Conservation (phyloP, 2,329 filamentous ascomycete species). For the Cladosporium cucumerinum region DNA sequence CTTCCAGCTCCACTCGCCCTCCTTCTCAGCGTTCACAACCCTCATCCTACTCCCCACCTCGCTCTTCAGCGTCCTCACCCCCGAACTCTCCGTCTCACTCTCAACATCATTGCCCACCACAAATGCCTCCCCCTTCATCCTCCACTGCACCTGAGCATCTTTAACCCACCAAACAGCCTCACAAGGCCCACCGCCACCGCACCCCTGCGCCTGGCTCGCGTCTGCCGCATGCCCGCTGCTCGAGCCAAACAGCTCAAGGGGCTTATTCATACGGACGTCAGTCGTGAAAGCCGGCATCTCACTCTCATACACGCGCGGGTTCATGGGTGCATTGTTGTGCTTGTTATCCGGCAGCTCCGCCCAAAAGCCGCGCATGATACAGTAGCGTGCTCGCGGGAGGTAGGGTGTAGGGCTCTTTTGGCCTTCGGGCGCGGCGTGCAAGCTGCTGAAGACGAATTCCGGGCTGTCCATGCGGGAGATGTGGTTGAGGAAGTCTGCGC, state of each 20-base stretch:
- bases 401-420: constrained; percentile 40
- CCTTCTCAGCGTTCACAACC: constrained; percentile 43
- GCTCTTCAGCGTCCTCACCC: constrained; percentile 57
- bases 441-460: constrained; percentile 51
- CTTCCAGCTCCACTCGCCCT: constrained; percentile 68
- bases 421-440: constrained; percentile 41
- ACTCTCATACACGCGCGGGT: constrained; percentile 67
- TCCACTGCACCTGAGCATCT: constrained; percentile 74
- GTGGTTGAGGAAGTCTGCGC: constrained; percentile 48
- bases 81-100: constrained; percentile 51
- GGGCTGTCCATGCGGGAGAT: constrained; percentile 48
- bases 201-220: constrained; percentile 45
- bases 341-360: constrained; percentile 67
- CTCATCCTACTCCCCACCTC: constrained; percentile 64
- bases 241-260: constrained; percentile 63
- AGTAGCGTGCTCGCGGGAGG: constrained; percentile 65
- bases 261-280: constrained; percentile 83
- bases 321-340: constrained; percentile 68
- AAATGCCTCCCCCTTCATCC: constrained; percentile 72
- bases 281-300: constrained; percentile 83
- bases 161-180: constrained; percentile 82
- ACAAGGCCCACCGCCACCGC: constrained; percentile 65
- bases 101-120: constrained; percentile 69
- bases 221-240: constrained; percentile 46
- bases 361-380: constrained; percentile 85